Base-by-base conservation (phyloP, 257 asterid species). In the Solanum appendiculatum region DNA sequence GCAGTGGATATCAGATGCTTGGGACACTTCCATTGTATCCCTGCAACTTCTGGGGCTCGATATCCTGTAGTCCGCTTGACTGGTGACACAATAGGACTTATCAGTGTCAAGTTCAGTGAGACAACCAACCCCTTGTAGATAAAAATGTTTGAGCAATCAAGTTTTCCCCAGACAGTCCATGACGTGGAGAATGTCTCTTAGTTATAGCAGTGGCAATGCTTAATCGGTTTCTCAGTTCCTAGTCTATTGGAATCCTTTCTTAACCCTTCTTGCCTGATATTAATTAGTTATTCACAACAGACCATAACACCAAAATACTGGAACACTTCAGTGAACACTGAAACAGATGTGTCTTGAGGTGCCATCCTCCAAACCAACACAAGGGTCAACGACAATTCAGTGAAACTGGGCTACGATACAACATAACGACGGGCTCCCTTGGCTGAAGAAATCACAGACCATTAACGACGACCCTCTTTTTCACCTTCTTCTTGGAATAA, bases 381-480 rank as follows among this genome's bases (percentile, higher is more conserved):
- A n/a, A n/a, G n/a, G n/a, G n/a, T n/a, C n/a, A n/a, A n/a, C n/a
- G n/a, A n/a, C n/a, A n/a, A n/a, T n/a, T n/a, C n/a, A n/a, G n/a
- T n/a, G n/a, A n/a, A n/a, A n/a, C n/a, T n/a, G n/a, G n/a, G n/a
- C n/a, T n/a, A n/a, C n/a, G n/a, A 33, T 33, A 15, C 20, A 48
- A 48, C 94, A 93, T 4, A 91, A 42, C 2, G 98, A 91, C 4
- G 91, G 91, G 83, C 95, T 94, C 69, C 98, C 95, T 31, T 60
- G 92, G 82, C 69, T 85, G 89, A 91, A 92, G 89, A 87, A 94
- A 85, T 94, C 98, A 12, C 92, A 91, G 78, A 92, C 96, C 91
- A 94, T 89, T 9, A 42, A 42, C 48, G 48, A 42, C 13, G 29
- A 94, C 94, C 91, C 93, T 93, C 86, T 93, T 96, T 15, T 94